Percentiles rank a stretch among this genome's conserved stretches.
These are phyloP conservation scores for Astrocystis sublimbata DNA, from an alignment of 495 filamentous ascomycete genomes.

Conservation along the genomic window DNA sequence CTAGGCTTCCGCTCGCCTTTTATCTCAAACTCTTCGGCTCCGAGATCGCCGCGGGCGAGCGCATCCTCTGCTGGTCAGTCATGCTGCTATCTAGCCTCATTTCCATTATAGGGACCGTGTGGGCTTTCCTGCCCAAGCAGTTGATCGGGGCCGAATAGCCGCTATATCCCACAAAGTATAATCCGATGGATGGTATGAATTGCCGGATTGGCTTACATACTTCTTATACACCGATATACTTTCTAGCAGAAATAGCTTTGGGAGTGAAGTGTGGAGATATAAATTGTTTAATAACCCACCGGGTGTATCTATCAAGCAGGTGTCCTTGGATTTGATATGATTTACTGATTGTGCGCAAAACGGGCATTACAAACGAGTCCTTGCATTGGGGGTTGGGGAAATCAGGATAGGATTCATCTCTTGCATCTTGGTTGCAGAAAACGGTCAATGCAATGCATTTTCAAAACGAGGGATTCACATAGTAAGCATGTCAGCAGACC, in stretches of 20 bases:
- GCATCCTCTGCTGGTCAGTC: slow-evolving; percentile 65
- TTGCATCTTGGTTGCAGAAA: neutral
- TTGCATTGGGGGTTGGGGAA: neutral
- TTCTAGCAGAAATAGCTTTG: neutral
- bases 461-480: too few species aligned
- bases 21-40: slow-evolving; percentile 90
- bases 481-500: too few species aligned
- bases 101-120: slow-evolving; percentile 77
- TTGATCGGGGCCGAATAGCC: slow-evolving; percentile 50
- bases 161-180: too few species aligned
- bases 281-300: neutral
- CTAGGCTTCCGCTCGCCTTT: slow-evolving; percentile 74
- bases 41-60: slow-evolving; percentile 67
- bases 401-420: too few species aligned
- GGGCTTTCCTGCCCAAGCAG: slow-evolving; percentile 79
- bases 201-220: neutral
- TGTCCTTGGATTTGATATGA: neutral
- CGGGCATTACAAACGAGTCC: neutral
- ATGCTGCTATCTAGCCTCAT: slow-evolving; percentile 68
- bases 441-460: neutral
- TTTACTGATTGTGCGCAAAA: neutral
- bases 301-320: neutral
- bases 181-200: too few species aligned
- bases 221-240: too few species aligned
- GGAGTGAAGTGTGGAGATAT: neutral